Conservation (phyloP, 805 yeast species). For the Wickerhamiella australiensis region DNA sequence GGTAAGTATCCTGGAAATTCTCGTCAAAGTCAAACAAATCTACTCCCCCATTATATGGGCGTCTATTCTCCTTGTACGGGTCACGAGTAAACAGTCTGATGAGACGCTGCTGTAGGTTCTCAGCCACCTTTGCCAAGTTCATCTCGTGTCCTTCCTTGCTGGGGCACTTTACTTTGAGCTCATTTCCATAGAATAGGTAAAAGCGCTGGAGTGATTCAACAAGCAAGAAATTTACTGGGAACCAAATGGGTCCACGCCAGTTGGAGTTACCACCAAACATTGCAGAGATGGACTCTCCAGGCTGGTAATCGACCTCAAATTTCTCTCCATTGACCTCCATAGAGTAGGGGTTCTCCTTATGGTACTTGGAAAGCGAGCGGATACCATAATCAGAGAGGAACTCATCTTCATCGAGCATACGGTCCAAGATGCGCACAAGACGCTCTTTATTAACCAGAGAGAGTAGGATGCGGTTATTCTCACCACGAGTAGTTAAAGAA, state of each 20-base stretch:
- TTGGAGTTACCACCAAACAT: constrained; percentile 94
- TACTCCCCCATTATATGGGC: constrained; percentile 62
- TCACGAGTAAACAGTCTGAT: constrained; percentile 66
- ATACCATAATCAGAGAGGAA: constrained; percentile 77
- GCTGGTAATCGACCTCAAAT: constrained; percentile 32
- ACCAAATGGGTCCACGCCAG: constrained; percentile 98
- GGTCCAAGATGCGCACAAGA: constrained; percentile 55
- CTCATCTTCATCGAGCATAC: constrained; percentile 78
- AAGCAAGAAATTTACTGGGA: constrained; percentile 75
- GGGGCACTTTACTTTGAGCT: constrained; percentile 77
- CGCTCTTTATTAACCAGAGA: constrained; percentile 75
- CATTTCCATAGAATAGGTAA: constrained; percentile 78
- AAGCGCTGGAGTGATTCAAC: constrained; percentile 82
- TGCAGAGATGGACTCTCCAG: constrained; percentile 58
- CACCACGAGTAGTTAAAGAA: constrained; percentile 59
- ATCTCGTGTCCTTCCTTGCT: constrained; percentile 35
- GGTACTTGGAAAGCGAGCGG: constrained; percentile 77
- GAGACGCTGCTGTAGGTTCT: constrained; percentile 75
- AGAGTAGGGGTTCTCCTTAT: constrained; percentile 69
- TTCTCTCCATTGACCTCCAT: constrained; percentile 71
- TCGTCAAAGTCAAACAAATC: constrained; percentile 45
- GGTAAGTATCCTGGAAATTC: constrained; percentile 59
- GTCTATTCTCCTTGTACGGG: constrained; percentile 37
- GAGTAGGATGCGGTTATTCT: constrained; percentile 66
- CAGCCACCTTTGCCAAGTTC: constrained; percentile 46